Conservation (phyloP, 495 filamentous ascomycete genomes). For the Articulospora tetracladia region DNA sequence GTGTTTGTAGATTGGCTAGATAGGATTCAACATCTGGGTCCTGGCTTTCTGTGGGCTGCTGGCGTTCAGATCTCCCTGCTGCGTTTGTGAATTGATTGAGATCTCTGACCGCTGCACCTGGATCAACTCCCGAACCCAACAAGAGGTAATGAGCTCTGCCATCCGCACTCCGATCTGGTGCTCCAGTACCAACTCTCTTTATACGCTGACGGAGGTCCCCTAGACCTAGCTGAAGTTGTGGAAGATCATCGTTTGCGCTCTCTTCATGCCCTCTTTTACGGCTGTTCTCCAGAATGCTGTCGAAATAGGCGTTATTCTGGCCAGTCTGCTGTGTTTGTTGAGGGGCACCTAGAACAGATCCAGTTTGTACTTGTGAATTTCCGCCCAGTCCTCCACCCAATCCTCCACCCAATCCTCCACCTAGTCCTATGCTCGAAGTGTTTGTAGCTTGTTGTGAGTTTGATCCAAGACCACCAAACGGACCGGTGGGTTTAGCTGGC, state of each 20-base stretch:
- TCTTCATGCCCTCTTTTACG: slow-evolving; percentile 55
- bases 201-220: slow-evolving; percentile 84
- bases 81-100: slow-evolving; percentile 50
- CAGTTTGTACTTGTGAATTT: not conserved
- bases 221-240: slow-evolving; percentile 75
- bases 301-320: slow-evolving; percentile 65
- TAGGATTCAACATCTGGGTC: slow-evolving; percentile 84
- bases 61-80: slow-evolving; percentile 28
- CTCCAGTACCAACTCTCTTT: slow-evolving; percentile 63
- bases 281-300: slow-evolving; percentile 78
- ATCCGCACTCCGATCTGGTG: slow-evolving; percentile 43
- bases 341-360: not conserved
- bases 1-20: slow-evolving; percentile 76
- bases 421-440: not conserved
- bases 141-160: slow-evolving; percentile 84
- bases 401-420: not conserved
- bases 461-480: not conserved
- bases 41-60: slow-evolving; percentile 32
- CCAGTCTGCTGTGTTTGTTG: slow-evolving; percentile 13
- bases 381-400: not conserved
- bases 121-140: slow-evolving; percentile 82
- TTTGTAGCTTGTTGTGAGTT: not conserved
- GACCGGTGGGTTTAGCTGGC: not conserved
- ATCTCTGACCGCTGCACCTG: slow-evolving; percentile 72
- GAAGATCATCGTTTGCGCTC: slow-evolving; percentile 52